Conservation (phyloP, 2,329 filamentous ascomycete genomes). For the Stromatinia cepivora region DNA sequence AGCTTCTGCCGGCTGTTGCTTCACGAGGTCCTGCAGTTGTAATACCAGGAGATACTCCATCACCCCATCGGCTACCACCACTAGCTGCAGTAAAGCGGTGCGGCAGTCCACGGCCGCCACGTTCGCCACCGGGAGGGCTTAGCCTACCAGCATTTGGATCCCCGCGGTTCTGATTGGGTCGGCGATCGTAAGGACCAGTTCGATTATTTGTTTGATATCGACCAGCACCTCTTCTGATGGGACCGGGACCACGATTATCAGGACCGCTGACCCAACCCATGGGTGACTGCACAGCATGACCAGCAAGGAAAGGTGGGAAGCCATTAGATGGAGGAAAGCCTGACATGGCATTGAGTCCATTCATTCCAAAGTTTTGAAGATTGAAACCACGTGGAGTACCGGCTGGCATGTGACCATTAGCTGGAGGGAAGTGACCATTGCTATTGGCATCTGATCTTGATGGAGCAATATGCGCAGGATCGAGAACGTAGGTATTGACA, state of each 20-base stretch:
- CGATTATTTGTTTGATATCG: slow-evolving; percentile 61
- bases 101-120: slow-evolving; percentile 44
- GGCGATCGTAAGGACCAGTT: slow-evolving; percentile 72
- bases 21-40: slow-evolving; percentile 82
- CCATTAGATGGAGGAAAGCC: slow-evolving; percentile 52
- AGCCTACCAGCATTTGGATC: slow-evolving; percentile 49
- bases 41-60: slow-evolving; percentile 67
- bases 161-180: slow-evolving; percentile 54
- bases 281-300: slow-evolving; percentile 43
- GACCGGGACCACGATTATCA: slow-evolving; percentile 60
- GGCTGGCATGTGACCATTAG: slow-evolving; percentile 70
- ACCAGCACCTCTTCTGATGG: slow-evolving; percentile 67
- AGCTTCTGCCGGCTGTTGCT: slow-evolving; percentile 84
- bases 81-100: slow-evolving; percentile 47
- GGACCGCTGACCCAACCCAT: slow-evolving; percentile 51
- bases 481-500: slow-evolving; percentile 91
- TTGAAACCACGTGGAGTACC: slow-evolving; percentile 94
- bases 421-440: slow-evolving; percentile 89
- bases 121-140: slow-evolving; percentile 47
- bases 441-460: slow-evolving; percentile 92
- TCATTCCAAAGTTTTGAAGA: slow-evolving; percentile 68
- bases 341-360: slow-evolving; percentile 57
- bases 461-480: slow-evolving; percentile 91
- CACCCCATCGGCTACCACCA: slow-evolving; percentile 65
- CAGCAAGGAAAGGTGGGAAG: slow-evolving; percentile 58